Evolutionary conservation across 306 rosid species (phyloP).

Genomic region (Oemleria cerasiformis): DNA sequence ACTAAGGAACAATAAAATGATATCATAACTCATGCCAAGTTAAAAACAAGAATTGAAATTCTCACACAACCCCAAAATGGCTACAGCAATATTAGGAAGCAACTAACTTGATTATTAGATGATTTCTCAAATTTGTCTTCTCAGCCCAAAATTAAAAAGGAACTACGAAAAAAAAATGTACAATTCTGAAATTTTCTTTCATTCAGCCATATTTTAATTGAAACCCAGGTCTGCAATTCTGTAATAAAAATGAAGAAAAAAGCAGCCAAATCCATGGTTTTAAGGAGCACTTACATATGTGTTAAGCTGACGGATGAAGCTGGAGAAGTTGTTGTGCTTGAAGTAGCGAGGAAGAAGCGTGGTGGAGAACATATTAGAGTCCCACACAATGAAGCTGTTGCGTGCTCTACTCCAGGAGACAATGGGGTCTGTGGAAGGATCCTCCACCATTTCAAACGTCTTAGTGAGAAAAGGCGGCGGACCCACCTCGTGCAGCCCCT

Average conservation of each 20-base stretch:
- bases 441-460: slow-evolving; percentile 92
- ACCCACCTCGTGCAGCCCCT: slow-evolving; percentile 70
- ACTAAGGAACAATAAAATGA: neutral
- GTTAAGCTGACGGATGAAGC: slow-evolving; percentile 96
- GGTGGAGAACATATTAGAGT: slow-evolving; percentile 59
- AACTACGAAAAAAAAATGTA: neutral
- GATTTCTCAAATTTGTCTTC: neutral
- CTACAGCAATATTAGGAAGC: too few relatives aligned
- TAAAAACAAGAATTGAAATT: neutral
- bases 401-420: slow-evolving; percentile 88
- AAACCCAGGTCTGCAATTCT: neutral
- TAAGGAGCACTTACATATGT: slow-evolving; percentile 63
- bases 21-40: neutral
- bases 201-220: too few relatives aligned
- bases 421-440: slow-evolving; percentile 71
- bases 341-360: slow-evolving; percentile 84
- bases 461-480: slow-evolving; percentile 93
- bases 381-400: slow-evolving; percentile 96
- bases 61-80: too few relatives aligned
- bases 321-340: slow-evolving; percentile 87
- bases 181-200: too few relatives aligned
- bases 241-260: neutral
- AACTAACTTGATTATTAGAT: neutral
- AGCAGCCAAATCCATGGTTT: neutral
- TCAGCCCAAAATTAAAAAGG: neutral